phyloP scores from a whole-genome alignment of 139 green algal species.

The Micractinium sp. region DNA sequence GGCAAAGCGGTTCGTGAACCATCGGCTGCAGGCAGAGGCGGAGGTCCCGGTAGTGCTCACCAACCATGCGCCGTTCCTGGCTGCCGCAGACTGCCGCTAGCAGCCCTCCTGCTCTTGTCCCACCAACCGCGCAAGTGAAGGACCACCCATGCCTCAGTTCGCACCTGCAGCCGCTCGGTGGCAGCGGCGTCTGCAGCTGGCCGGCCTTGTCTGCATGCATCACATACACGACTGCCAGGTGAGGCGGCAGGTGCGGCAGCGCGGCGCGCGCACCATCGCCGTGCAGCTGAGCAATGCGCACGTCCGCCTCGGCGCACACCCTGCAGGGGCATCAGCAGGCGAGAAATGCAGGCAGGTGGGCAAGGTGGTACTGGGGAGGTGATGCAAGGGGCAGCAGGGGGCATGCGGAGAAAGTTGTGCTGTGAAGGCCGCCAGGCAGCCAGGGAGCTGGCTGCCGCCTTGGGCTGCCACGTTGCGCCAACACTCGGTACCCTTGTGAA shows the following conservation, averaged over 20 bases:
- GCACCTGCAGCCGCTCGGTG: constrained; percentile 20
- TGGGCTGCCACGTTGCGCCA: no score
- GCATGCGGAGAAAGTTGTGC: neutral
- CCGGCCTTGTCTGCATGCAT: constrained; percentile 67
- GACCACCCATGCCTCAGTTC: neutral
- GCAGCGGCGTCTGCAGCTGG: constrained; percentile 58
- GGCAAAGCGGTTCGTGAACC: neutral
- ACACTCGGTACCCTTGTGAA: no score
- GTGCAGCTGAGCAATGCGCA: constrained; percentile 76
- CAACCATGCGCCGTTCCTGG: no score
- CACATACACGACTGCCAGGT: constrained; percentile 77
- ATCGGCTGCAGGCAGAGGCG: neutral
- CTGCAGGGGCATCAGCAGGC: neutral
- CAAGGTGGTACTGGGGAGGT: neutral
- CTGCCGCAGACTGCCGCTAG: no score
- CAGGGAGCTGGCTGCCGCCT: no score
- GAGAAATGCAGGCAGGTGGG: no score
- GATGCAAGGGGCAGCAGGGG: neutral
- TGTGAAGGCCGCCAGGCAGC: no score
- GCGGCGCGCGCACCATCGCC: constrained; percentile 58
- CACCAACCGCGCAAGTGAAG: no score
- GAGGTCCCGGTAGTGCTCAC: neutral
- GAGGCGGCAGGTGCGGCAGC: constrained; percentile 42
- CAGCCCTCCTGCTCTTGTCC: no score
- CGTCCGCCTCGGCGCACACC: constrained; percentile 53